Base-by-base conservation (phyloP, 2,329 filamentous ascomycete species). In the Bisporella sp. region DNA sequence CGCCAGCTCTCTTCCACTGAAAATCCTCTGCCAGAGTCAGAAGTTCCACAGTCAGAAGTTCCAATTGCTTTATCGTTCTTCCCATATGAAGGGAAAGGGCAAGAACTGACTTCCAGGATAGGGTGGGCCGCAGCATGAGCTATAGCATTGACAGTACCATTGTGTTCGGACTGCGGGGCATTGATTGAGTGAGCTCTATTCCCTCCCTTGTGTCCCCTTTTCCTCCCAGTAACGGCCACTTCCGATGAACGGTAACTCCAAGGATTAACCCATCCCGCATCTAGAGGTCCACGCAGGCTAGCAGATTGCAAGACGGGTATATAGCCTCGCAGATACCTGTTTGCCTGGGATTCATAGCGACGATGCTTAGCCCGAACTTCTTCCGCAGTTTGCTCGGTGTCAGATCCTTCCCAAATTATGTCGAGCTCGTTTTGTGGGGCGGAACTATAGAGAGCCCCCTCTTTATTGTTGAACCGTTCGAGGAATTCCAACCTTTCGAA, bases 221-320 rank as follows among this genome's bases (percentile, higher is more conserved):
- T n/a, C 35, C n/a, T 37, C 35, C 8, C 8, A 8, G 8, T 2
- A 8, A n/a, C 35, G n/a, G 35, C 35, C 35, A 9, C n/a, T 8
- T 37, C 35, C n/a, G 35, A 52, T 9, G 51, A 45, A 39, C 42
- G 35, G 7, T 71, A 69, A 41, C 65, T 60, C 77, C 77, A 80
- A 11, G 77, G 77, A 54, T 79, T 78, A 32, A 63, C 59, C 77
- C 77, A 81, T 40, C 67, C 60, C 49, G 59, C 64, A 42, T 75
- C 71, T 56, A 87, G 85, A 0, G 84, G 85, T 0, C 84, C 85
- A 52, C 69, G 73, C 3, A 88, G 69, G 5, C 69, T 66, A 5
- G 84, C 77, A 9, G 85, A 84, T 3, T 82, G 63, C 3, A 90
- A 71, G 29, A 76, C 60, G 0, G 84, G 74, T 2, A 72, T 62